These are phyloP conservation scores for Prunus mira DNA, from an alignment of 306 rosid genomes.

Conservation along the genomic window DNA sequence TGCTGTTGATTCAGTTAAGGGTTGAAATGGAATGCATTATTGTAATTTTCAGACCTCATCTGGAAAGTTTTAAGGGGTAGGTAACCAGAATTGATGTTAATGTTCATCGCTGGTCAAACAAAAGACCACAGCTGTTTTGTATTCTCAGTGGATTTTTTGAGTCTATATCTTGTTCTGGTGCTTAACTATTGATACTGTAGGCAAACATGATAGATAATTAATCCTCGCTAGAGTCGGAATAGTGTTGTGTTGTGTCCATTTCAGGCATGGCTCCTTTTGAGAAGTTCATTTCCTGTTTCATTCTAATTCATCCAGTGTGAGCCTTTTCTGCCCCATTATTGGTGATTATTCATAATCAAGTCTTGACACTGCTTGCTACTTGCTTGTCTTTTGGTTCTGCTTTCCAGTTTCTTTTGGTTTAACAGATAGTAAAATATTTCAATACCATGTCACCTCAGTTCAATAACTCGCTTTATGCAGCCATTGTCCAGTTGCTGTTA, in stretches of 20 bases:
- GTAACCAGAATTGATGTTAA: too few relatives aligned
- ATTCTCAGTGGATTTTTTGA: too few relatives aligned
- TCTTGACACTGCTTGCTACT: too few relatives aligned
- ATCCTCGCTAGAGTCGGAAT: background rate
- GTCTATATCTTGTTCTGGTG: too few relatives aligned
- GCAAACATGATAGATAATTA: background rate
- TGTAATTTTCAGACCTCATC: background rate
- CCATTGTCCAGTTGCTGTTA: slow-evolving; percentile 56
- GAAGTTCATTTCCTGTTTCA: background rate
- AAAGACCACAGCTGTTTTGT: background rate
- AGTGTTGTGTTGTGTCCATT: background rate
- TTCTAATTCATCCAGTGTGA: background rate
- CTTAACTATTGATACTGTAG: too few relatives aligned
- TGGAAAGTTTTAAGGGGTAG: too few relatives aligned
- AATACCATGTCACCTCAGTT: background rate
- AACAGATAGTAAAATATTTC: background rate
- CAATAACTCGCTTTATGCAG: slow-evolving; percentile 29
- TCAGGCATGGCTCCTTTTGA: too few relatives aligned
- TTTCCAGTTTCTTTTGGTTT: too few relatives aligned
- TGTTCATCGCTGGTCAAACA: too few relatives aligned
- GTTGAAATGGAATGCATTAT: background rate
- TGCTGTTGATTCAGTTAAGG: background rate
- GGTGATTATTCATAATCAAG: background rate
- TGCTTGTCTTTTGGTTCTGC: too few relatives aligned
- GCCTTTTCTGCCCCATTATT: background rate